Evolutionary conservation across 345 rosid species (phyloP), one percentile per base, ranked within the genome.

Genomic region (Populus alba): DNA sequence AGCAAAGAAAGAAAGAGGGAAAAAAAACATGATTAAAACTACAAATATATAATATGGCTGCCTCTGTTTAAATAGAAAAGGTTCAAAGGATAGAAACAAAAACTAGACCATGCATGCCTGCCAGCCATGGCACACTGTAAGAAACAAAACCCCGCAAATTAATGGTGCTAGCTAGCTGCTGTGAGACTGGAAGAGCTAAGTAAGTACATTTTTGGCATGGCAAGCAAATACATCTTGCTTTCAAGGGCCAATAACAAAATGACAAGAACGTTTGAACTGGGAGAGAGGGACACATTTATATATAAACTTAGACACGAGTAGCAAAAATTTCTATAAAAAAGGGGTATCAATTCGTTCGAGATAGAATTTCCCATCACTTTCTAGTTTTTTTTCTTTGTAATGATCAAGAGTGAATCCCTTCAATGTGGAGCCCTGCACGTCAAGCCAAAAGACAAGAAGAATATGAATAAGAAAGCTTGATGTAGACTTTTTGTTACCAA

Each of bases 121-220:
- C 69, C 78, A 47, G 68, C 70, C 76, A 59, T 63, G 85, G 83
- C 86, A 83, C 86, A 75, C 57, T 83, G 81, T 72, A 65, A 74
- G 85, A 83, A 81, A 82, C 77, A 69, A 71, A 79, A 80, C 66
- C 78, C 88, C 85, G 78, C 75, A 78, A 86, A 72, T 76, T 77
- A 71, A 68, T 75, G 79, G 59, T 71, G 69, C 41, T 75, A 23
- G 69, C 41, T 75, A 23, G 27, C 65, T 16, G 68, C 80, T 75
- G 82, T 80, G 75, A 65, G 33, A 66, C 81, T 78, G 75, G 74
- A 73, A 9, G 25, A 37, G 12, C 31, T 63, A 47, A 66, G 66
- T 27, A 68, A 78, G 76, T 85, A 76, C 88, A 82, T 51, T 68
- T 74, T 62, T 74, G 66, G 71, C 75, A 57, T 45, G 51, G 62